A percentile compares a stretch with the other conserved stretches of the same genome.
Evolutionary conservation across 2,329 filamentous ascomycete genomes (phyloP).

Genomic region (Conoideocrella luteorostrata): DNA sequence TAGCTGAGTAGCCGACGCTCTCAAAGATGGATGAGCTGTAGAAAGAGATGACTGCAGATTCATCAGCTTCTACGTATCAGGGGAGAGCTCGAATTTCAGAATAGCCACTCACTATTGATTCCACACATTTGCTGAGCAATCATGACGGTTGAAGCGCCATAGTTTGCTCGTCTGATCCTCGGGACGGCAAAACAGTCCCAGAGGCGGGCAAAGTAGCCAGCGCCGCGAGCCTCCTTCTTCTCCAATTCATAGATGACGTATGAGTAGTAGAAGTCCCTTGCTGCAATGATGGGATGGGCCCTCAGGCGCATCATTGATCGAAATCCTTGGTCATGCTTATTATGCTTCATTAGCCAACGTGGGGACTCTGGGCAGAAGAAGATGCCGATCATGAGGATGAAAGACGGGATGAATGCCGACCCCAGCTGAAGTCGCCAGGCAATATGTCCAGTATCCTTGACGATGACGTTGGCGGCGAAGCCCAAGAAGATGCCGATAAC

Average conservation of each 20-base stretch:
- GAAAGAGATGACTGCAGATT: constrained; percentile 54
- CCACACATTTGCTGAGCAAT: constrained; percentile 61
- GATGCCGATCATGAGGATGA: constrained; percentile 47
- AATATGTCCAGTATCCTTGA: constrained; percentile 43
- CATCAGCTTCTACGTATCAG: neutral
- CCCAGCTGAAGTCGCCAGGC: constrained; percentile 54
- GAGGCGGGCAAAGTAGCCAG: constrained; percentile 24
- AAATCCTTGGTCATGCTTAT: constrained; percentile 50
- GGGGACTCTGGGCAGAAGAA: constrained; percentile 58
- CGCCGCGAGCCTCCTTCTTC: constrained; percentile 19
- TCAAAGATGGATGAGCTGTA: constrained; percentile 56
- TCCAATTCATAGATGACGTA: constrained; percentile 32
- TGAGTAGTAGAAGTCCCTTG: constrained; percentile 48
- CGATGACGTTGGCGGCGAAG: constrained; percentile 44
- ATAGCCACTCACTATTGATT: constrained; percentile 16
- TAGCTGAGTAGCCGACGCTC: constrained; percentile 45
- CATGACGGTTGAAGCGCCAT: constrained; percentile 75
- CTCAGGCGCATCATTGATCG: constrained; percentile 41
- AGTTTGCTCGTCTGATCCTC: constrained; percentile 62
- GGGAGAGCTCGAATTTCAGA: neutral
- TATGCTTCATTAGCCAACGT: constrained; percentile 59
- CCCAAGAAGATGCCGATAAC: constrained; percentile 35
- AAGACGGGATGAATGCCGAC: constrained; percentile 44
- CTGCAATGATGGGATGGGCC: constrained; percentile 46
- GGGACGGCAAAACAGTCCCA: constrained; percentile 59